Conservation (phyloP, 2,329 filamentous ascomycete genomes). For the Diaporthe sp. region DNA sequence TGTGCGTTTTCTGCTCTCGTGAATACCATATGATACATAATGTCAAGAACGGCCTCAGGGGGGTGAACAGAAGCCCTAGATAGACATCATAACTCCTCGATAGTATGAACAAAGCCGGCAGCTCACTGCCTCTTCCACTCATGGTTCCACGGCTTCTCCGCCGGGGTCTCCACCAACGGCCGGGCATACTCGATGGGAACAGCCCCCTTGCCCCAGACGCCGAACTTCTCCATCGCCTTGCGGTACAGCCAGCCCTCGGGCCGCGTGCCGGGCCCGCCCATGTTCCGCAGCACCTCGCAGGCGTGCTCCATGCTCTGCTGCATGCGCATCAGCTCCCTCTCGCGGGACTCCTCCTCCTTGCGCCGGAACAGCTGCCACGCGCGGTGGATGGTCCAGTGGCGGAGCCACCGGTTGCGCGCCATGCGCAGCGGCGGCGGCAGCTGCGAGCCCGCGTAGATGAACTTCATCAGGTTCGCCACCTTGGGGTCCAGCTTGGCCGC, state of each 20-base stretch:
- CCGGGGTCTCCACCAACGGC: conserved; percentile 86
- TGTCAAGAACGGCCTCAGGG: neutral
- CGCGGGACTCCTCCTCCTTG: conserved; percentile 73
- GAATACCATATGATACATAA: conserved; percentile 17
- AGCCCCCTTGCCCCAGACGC: conserved; percentile 78
- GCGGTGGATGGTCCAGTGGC: conserved; percentile 99
- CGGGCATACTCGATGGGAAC: conserved; percentile 94
- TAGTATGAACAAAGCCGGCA: neutral
- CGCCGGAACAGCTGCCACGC: conserved; percentile 88
- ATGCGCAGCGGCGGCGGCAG: conserved; percentile 81
- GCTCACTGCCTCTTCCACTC: conserved; percentile 79
- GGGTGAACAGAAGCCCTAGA: too few species aligned
- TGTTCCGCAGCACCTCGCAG: conserved; percentile 83
- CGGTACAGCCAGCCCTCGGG: conserved; percentile 83
- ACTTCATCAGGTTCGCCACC: conserved; percentile 50
- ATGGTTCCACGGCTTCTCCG: conserved; percentile 89
- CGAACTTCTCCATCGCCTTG: conserved; percentile 91
- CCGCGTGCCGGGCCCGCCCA: conserved; percentile 68
- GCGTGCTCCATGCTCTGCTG: conserved; percentile 87
- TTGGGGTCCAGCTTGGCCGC: conserved; percentile 48
- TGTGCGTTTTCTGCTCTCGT: conserved; percentile 27
- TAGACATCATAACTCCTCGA: neutral
- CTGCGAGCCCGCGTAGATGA: conserved; percentile 49
- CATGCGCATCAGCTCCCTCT: conserved; percentile 81
- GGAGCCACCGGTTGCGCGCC: conserved; percentile 86